Base-by-base conservation (phyloP, 208 protist species). In the Trypanosoma platydactyli region DNA sequence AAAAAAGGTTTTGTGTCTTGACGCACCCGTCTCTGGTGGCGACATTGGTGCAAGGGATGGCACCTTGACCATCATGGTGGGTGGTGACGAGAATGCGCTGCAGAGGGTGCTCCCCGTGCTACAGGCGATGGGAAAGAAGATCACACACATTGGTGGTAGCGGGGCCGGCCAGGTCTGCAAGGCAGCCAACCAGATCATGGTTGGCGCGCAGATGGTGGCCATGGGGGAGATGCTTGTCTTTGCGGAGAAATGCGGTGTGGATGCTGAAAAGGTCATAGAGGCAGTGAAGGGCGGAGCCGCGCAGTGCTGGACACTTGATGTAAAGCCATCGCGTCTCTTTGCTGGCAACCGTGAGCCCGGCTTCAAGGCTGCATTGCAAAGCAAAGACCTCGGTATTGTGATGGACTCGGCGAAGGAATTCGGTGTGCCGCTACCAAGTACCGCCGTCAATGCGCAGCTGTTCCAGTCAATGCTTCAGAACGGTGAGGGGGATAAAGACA, bases 81-180 rank as follows among this genome's bases (percentile, higher is more conserved):
- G 97, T 52, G 97, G 97, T 30, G 90, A 97, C 18, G 77, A 76
- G 9, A 80, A 58, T 49, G 86, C 84, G 27, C 71, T 98, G 7
- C 73, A 73, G 54, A 54, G 41, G 48, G 84, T 91, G 46, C 62
- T 80, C 75, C 90, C 90, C 15, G 81, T 97, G 60, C 79, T 97
- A 62, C 68, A 76, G 29, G 86, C 81, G 35, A 83, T 97, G 62
- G 91, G 91, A 12, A 95, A 86, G 68, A 87, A 57, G 42, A 81
- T 97, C 54, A 95, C 88, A 22, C 87, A 92, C 73, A 81, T 97
- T 75, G 95, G 95, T 18, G 81, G 66, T 50, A 68, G 78, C 27
- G 97, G 97, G 0, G 81, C 83, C 3, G 97, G 97, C 16, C 97
- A 99, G 86, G 91, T 98, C 65, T 97, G 94, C 72, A 99, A 99